phyloP scores from a whole-genome alignment of 2,329 filamentous ascomycete species.

The Claviceps sp. region DNA sequence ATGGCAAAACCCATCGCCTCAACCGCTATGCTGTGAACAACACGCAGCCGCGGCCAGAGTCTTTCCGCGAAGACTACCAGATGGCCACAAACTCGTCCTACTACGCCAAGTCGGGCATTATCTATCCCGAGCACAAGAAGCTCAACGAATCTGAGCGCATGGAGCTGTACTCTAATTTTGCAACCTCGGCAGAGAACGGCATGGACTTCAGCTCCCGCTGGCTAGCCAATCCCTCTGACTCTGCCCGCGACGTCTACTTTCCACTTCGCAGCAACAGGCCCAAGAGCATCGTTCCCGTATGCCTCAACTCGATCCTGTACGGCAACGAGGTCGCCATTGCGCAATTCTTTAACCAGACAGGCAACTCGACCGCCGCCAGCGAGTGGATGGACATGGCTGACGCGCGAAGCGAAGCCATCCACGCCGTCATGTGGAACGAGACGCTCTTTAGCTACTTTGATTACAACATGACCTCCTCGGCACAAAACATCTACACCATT shows the following conservation, averaged over 20 bases:
- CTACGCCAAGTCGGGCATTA: constrained; percentile 41
- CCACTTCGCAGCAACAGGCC: constrained; percentile 51
- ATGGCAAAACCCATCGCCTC: constrained; percentile 36
- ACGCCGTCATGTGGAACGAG: constrained; percentile 49
- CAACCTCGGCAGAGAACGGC: constrained; percentile 51
- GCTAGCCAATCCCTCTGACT: constrained; percentile 43
- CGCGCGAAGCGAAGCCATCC: constrained; percentile 47
- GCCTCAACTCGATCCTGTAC: constrained; percentile 56
- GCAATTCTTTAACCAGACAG: constrained; percentile 35
- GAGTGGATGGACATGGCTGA: constrained; percentile 36
- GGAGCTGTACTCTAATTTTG: constrained; percentile 46
- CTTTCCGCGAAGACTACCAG: constrained; percentile 50
- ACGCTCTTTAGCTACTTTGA: constrained; percentile 53
- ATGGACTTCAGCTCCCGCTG: constrained; percentile 51
- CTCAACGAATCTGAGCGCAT: constrained; percentile 40
- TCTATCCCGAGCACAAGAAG: constrained; percentile 37
- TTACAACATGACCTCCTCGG: constrained; percentile 48
- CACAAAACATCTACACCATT: constrained; percentile 41
- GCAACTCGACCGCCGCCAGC: constrained; percentile 35
- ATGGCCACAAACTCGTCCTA: constrained; percentile 54
- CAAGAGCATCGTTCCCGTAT: constrained; percentile 44
- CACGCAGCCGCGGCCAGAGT: constrained; percentile 54
- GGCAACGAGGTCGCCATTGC: constrained; percentile 48
- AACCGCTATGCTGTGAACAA: constrained; percentile 48
- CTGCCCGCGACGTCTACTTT: constrained; percentile 47